Evolutionary conservation across 192 early-diverging fungal genomes (phyloP).

Genomic region (Podila horticola): DNA sequence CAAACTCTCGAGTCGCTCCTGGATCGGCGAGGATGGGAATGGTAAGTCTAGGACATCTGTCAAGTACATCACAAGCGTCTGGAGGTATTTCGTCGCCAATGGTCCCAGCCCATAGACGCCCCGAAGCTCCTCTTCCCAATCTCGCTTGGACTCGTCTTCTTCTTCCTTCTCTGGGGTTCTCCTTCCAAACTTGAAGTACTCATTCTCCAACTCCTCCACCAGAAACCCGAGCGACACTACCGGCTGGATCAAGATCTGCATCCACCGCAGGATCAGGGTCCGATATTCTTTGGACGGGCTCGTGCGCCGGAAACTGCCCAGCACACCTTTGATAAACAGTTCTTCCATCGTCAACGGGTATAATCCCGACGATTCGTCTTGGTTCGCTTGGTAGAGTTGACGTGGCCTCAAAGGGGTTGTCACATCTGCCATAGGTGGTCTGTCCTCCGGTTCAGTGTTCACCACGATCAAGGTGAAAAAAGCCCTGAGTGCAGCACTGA

Average conservation of each 20-base stretch:
- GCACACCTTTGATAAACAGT: conserved; percentile 23
- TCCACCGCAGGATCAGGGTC: conserved; percentile 18
- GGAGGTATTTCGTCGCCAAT: conserved; percentile 32
- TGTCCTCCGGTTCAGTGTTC: conserved; percentile 19
- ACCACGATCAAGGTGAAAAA: conserved; percentile 43
- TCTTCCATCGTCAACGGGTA: conserved; percentile 21
- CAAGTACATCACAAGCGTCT: conserved; percentile 17
- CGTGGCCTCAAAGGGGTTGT: background rate
- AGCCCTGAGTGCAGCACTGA: conserved; percentile 30
- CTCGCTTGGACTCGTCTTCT: background rate
- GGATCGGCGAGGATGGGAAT: conserved; percentile 20
- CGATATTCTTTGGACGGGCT: conserved; percentile 29
- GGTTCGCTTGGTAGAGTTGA: background rate
- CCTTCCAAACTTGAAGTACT: background rate
- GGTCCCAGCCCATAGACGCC: conserved; percentile 36
- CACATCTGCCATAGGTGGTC: background rate
- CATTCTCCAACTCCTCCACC: background rate
- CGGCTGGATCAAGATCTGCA: conserved; percentile 5
- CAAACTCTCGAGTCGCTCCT: conserved; percentile 16
- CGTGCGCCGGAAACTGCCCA: conserved; percentile 19
- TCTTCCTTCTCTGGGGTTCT: background rate
- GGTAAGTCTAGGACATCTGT: conserved; percentile 15
- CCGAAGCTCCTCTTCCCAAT: background rate
- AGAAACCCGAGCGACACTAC: conserved; percentile 16
- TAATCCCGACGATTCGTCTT: too few species aligned